Conservation (phyloP, 257 asterid genomes). For the Ocimum tenuiflorum region DNA sequence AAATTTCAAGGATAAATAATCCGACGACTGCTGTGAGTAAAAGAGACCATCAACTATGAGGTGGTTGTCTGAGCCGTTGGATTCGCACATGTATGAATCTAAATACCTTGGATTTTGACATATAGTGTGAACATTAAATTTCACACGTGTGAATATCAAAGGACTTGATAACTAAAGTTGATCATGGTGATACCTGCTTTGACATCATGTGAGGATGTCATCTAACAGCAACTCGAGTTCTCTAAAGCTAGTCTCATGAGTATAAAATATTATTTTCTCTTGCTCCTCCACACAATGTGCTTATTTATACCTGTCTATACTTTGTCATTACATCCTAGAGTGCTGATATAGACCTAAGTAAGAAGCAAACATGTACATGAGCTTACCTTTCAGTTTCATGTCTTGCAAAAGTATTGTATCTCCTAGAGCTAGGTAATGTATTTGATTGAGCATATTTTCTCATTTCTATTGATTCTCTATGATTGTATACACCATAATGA, state of each 20-base stretch:
- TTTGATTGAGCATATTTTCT: constrained; percentile 8
- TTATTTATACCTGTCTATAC: not conserved
- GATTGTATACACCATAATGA: not conserved
- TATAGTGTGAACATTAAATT: constrained; percentile 21
- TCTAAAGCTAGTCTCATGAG: not conserved
- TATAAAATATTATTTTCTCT: constrained; percentile 21
- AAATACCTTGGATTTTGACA: constrained; percentile 4
- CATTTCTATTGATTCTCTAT: not conserved
- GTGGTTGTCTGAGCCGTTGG: constrained; percentile 15
- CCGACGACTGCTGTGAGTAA: constrained; percentile 23
- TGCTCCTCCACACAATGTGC: constrained; percentile 3
- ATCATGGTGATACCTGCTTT: constrained; percentile 11
- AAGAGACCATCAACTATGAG: constrained; percentile 2
- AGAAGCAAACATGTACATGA: constrained; percentile 23
- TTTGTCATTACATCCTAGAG: constrained; percentile 7
- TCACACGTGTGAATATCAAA: constrained; percentile 11
- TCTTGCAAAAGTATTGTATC: constrained; percentile 33
- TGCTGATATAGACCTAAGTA: constrained; percentile 10
- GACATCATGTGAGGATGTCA: constrained; percentile 19
- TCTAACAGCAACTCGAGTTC: constrained; percentile 20
- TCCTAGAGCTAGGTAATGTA: constrained; percentile 41
- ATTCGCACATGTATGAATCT: constrained; percentile 17
- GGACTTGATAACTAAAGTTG: constrained; percentile 6
- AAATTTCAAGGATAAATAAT: constrained; percentile 26
- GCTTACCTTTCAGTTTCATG: constrained; percentile 27